Evolutionary conservation across 164 flowering plant genomes (phyloP).

Genomic region (Magnolia kwangsiensis): DNA sequence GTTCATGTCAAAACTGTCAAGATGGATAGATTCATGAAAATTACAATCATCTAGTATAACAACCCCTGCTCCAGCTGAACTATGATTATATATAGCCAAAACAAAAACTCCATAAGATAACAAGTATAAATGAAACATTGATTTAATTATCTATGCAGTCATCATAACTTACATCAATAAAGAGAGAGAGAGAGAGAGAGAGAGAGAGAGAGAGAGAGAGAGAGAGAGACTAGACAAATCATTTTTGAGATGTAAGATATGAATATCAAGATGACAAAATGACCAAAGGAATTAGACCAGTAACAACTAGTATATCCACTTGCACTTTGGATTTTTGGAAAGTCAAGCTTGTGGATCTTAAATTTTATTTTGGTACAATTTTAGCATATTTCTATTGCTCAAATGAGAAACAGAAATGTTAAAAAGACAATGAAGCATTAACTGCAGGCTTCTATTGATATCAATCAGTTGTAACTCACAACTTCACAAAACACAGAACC

Average conservation of each 20-base stretch:
- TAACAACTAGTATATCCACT: neutral
- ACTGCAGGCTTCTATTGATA: too few species aligned
- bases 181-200: too few species aligned
- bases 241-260: neutral
- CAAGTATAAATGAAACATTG: neutral
- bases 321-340: neutral
- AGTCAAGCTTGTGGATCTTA: neutral
- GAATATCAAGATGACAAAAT: neutral
- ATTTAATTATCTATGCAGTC: too few species aligned
- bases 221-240: neutral
- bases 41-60: constrained; percentile 91
- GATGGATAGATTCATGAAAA: too few species aligned
- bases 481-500: too few species aligned
- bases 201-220: too few species aligned
- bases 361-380: neutral
- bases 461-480: too few species aligned
- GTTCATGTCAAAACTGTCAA: too few species aligned
- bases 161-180: too few species aligned
- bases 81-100: constrained; percentile 50
- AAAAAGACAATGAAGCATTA: neutral
- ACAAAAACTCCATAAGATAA: neutral
- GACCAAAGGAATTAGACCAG: neutral
- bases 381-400: neutral
- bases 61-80: constrained; percentile 75
- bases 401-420: too few species aligned